Evolutionary conservation across 352 stramenopile genomes (phyloP).

Genomic region (Ochromonadaceae sp.): DNA sequence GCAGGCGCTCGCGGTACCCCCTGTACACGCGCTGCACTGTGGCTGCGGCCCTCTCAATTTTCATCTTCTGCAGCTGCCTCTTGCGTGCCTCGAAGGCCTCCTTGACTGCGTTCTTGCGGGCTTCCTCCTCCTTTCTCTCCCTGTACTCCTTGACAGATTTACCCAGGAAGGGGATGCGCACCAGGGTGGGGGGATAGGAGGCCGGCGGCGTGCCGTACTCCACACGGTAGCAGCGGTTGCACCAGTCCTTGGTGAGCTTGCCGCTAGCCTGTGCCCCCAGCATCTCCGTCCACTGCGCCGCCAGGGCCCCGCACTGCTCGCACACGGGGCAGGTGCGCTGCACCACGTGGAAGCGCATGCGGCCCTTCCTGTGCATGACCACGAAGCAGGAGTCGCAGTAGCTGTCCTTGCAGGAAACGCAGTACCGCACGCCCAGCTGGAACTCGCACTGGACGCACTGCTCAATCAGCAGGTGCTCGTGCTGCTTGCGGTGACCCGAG

Average conservation of each 20-base stretch:
- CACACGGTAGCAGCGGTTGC: too few relatives aligned
- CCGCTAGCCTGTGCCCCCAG: too few relatives aligned
- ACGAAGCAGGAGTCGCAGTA: constrained; percentile 15
- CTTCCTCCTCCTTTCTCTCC: neutral
- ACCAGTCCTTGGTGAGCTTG: too few relatives aligned
- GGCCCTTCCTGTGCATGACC: neutral
- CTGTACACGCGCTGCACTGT: constrained; percentile 7
- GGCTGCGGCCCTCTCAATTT: neutral
- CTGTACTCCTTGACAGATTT: neutral
- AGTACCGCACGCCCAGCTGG: constrained; percentile 1
- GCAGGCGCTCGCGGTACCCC: neutral
- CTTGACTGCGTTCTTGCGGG: neutral
- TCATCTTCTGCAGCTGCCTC: neutral
- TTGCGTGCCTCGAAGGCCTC: neutral
- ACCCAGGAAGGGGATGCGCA: too few relatives aligned
- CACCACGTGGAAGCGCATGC: neutral
- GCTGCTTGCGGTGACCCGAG: neutral
- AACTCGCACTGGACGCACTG: constrained; percentile 17
- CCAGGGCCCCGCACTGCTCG: neutral
- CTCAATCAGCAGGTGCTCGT: neutral
- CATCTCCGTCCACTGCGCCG: neutral
- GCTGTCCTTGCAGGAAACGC: constrained; percentile 6
- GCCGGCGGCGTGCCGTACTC: too few relatives aligned
- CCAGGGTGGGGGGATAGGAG: too few relatives aligned
- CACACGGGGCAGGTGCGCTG: neutral